These are phyloP conservation scores for Papiliotrema flavescens DNA, from an alignment of 1,284 basidiomycete species.

Conservation along the genomic window DNA sequence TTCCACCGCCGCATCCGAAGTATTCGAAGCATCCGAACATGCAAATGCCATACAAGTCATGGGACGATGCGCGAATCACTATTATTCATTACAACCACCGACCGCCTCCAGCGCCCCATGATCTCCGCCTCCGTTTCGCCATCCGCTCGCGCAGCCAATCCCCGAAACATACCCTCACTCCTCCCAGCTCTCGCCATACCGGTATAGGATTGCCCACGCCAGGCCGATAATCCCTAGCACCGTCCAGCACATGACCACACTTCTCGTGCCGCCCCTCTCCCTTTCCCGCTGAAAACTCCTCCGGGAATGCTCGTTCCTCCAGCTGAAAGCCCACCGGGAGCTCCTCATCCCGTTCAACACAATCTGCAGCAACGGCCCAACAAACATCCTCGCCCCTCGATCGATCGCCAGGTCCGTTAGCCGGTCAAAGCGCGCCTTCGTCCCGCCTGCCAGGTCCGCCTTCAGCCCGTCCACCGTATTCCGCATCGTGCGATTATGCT, in stretches of 20 bases:
- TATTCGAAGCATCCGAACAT: too few species aligned
- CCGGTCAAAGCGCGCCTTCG: background rate
- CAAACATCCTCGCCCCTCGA: background rate
- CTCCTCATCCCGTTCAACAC: background rate
- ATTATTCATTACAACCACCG: background rate
- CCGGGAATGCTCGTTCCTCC: background rate
- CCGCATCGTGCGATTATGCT: slow-evolving; percentile 8
- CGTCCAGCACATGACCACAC: too few species aligned
- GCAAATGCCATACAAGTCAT: too few species aligned
- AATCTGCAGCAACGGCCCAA: slow-evolving; percentile 5
- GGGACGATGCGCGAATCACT: too few species aligned
- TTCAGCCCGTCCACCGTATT: slow-evolving; percentile 4
- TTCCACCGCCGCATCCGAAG: too few species aligned
- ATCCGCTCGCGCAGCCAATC: too few species aligned
- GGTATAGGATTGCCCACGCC: too few species aligned
- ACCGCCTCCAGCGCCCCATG: background rate
- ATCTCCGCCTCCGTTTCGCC: background rate
- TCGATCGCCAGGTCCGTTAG: slow-evolving; percentile 7
- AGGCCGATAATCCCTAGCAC: too few species aligned
- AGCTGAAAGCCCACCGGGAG: background rate
- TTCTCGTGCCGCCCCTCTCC: too few species aligned
- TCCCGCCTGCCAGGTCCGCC: slow-evolving; percentile 5
- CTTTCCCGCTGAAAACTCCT: background rate
- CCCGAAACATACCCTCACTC: background rate
- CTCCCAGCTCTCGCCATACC: background rate